A percentile compares a stretch with the other conserved stretches of the same genome.
These are phyloP conservation scores for Coniferiporia weirii DNA, from an alignment of 1,284 basidiomycete genomes.

Conservation along the genomic window DNA sequence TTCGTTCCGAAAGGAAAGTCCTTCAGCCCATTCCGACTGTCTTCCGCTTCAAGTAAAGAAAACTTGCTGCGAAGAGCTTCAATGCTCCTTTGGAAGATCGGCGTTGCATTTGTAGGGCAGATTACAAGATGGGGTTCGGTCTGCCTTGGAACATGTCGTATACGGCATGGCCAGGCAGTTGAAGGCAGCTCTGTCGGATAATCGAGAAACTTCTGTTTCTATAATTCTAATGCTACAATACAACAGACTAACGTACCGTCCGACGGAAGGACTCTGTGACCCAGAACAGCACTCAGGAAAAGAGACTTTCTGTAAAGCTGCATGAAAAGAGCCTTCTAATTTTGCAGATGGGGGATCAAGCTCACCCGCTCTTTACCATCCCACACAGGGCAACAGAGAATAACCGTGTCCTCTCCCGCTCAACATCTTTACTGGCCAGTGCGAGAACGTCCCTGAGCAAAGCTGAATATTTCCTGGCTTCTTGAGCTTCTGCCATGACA, in stretches of 20 bases:
- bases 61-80: background rate
- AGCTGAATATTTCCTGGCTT: no score
- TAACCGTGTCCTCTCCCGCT: no score
- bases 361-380: background rate
- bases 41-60: background rate
- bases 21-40: background rate
- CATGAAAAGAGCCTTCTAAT: background rate
- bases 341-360: background rate
- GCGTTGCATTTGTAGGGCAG: background rate
- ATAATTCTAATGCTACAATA: no score
- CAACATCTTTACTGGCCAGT: no score
- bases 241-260: background rate
- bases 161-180: background rate
- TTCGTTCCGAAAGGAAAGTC: background rate
- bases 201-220: background rate
- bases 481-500: no score
- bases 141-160: background rate
- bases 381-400: background rate
- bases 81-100: background rate
- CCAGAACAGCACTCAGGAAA: background rate
- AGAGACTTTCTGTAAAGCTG: background rate
- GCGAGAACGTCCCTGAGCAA: no score
- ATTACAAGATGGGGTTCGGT: background rate
- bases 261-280: background rate
- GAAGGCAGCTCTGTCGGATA: background rate